Conservation (phyloP, 306 rosid species). For the Senna tora region DNA sequence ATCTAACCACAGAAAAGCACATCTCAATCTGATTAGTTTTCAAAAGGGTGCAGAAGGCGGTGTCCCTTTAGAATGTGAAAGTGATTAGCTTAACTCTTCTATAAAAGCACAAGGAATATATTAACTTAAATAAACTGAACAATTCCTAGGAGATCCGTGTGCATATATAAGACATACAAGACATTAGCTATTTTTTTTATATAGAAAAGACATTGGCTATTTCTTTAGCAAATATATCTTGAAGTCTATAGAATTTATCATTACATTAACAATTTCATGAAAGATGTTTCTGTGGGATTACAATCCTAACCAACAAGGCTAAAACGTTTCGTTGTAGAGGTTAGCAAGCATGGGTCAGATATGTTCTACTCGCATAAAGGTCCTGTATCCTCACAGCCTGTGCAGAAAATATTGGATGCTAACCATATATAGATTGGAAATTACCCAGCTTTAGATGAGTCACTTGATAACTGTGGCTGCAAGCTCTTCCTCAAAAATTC, state of each 20-base stretch:
- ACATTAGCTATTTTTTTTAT: no score
- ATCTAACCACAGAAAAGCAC: no score
- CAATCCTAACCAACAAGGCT: conserved; percentile 1
- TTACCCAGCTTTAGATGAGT: conserved; percentile 50
- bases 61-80: not conserved
- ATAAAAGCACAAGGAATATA: not conserved
- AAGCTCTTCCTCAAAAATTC: conserved; percentile 73
- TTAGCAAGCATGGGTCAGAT: not conserved
- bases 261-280: conserved; percentile 10
- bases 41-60: no score
- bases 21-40: no score
- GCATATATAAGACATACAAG: not conserved
- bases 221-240: conserved; percentile 4
- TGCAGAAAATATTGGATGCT: conserved; percentile 11
- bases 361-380: conserved; percentile 13
- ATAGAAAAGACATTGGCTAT: no score
- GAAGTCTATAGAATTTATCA: not conserved
- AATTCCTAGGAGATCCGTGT: not conserved
- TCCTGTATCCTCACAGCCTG: conserved; percentile 4
- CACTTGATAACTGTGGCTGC: conserved; percentile 52
- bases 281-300: conserved; percentile 4
- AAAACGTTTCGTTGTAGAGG: not conserved
- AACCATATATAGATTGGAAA: conserved; percentile 12
- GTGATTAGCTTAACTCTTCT: not conserved
- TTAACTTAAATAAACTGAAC: not conserved